Evolutionary conservation across 306 rosid species (phyloP), one percentile per base, ranked within the genome.

Genomic region (Mucuna pruriens): DNA sequence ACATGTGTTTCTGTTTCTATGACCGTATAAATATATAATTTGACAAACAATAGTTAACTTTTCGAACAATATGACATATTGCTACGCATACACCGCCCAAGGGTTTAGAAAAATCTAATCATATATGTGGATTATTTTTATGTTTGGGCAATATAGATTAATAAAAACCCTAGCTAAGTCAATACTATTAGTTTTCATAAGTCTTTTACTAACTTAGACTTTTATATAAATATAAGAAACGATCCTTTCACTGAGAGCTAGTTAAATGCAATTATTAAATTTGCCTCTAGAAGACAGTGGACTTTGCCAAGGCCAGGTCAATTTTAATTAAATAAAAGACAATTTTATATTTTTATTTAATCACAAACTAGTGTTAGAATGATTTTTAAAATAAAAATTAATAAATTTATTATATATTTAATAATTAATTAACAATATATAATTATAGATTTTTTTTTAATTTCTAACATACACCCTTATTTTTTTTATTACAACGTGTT

Each of bases 81-180:
- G 55, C 5, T 68, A 78, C 40, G 44, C 40, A 9, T 17, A 29
- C 68, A 25, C 71, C 64, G 74, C 74, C 45, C 64, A 49, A 33
- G 81, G 65, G 38, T 77, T 68, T 70, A 79, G 62, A 67, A 55
- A 17, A 26, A 9, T 52, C 31, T 17, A 31, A 79, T 15, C 9
- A 54, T 9, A 25, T 25, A 60, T 26, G 11, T 2, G 60, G 0
- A n/a, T 3, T 11, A 25, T 23, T 33, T 46, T 38, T 15, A 62
- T 31, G 10, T 12, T 55, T 60, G 29, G 19, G 19, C 60, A 55
- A n/a, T 9, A 9, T 19, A 25, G 65, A 25, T 62, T 31, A 61
- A 61, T 16, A 44, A 42, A 76, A 7, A 15, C 12, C 9, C 8
- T 26, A 7, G n/a, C 49, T 1, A 20, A 19, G 52, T 65, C 82